These are phyloP conservation scores for Fusarium compactum DNA, from an alignment of 2,329 filamentous ascomycete genomes.

Conservation along the genomic window DNA sequence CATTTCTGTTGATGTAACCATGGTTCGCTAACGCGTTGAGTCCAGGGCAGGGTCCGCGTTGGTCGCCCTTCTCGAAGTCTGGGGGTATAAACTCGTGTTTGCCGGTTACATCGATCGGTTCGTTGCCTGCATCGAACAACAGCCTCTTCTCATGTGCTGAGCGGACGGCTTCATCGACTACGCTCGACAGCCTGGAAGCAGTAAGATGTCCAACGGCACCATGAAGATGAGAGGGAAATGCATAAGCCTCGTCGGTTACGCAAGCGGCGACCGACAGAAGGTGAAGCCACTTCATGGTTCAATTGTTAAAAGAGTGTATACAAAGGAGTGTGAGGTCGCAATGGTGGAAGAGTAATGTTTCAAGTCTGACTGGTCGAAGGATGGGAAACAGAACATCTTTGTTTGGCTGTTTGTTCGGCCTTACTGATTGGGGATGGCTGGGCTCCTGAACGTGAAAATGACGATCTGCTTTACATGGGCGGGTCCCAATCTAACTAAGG, in stretches of 20 bases:
- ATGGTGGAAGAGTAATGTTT: neutral
- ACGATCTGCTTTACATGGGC: neutral
- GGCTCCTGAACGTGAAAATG: neutral
- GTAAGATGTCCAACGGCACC: neutral
- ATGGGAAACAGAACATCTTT: constrained; percentile 18
- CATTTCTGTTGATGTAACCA: constrained; percentile 48
- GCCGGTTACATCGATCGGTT: constrained; percentile 19
- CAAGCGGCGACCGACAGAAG: constrained; percentile 4
- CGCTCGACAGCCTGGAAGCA: constrained; percentile 2
- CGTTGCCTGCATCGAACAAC: neutral
- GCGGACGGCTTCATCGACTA: neutral
- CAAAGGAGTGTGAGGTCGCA: neutral
- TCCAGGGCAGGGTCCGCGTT: constrained; percentile 50
- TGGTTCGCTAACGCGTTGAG: constrained; percentile 55
- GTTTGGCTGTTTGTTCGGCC: constrained; percentile 1
- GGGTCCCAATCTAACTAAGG: neutral
- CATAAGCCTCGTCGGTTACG: neutral
- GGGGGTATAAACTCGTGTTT: constrained; percentile 46
- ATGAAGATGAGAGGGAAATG: constrained; percentile 8
- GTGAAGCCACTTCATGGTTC: constrained; percentile 18
- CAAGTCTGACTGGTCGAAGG: neutral
- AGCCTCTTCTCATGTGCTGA: constrained; percentile 1
- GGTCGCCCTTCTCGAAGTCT: constrained; percentile 43
- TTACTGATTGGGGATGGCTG: neutral
- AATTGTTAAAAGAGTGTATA: neutral